Evolutionary conservation across 805 yeast species (phyloP), one percentile per base, ranked within the genome.

Genomic region (Starmerella scarabaei): DNA sequence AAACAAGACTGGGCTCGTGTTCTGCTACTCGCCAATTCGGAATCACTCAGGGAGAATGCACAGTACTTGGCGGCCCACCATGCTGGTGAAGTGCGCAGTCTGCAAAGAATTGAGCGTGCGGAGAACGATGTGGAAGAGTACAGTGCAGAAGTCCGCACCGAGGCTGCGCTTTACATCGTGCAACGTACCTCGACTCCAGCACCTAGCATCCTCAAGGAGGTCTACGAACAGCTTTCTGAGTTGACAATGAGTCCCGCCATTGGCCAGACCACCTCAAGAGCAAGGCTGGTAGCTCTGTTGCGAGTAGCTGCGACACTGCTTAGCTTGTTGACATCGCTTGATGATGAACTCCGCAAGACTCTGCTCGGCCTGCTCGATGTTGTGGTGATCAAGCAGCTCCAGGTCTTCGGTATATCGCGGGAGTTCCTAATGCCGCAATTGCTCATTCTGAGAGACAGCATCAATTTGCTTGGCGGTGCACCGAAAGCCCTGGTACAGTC

Each of bases 311-410:
- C 43, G 9, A 26, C 54, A 12, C 40, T 43, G 34, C 49, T 55
- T 17, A 45, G 47, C 4, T 33, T 21, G 17, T 43, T 48, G 15
- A 42, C 28, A 12, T 30, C 14, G 28, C 37, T 39, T 5, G 30
- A 36, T 3, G 16, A 11, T 24, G 17, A 48, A 24, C 31, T 51
- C 42, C 42, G 39, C 1, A 50, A 49, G 30, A 38, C 43, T 1
- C 36, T 54, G 16, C 49, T 53, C 67, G 35, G 77, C 64, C 44
- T 68, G 30, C 76, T 82, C 52, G 79, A 73, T 36, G 57, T 70
- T 30, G 71, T 81, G 11, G 68, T 80, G 21, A 72, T 82, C 34
- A 45, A 38, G 38, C 50, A 46, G 26, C 23, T 42, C 27, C 42
- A 39, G 31, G 23, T 41, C 9, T 37, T 40, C 26, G 40, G 41